Conservation (phyloP, 257 asterid genomes). For the Primulina eburnea region DNA sequence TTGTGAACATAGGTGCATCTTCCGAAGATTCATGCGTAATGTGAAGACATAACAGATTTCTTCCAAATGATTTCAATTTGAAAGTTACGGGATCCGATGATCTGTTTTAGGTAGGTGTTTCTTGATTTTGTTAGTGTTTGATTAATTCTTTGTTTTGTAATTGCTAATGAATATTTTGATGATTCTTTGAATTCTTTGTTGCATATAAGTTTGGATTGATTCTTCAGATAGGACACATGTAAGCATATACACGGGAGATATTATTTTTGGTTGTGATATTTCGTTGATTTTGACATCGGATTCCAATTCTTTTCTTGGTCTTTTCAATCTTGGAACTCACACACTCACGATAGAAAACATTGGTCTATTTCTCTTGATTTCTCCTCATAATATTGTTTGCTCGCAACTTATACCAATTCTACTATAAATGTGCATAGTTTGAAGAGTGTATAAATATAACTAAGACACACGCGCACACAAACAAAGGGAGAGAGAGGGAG, state of each 20-base stretch:
- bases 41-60: constrained; percentile 32
- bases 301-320: constrained; percentile 48
- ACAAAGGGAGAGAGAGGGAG: constrained; percentile 18
- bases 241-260: constrained; percentile 21
- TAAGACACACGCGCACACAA: constrained; percentile 27
- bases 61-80: constrained; percentile 40
- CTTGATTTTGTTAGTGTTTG: constrained; percentile 16
- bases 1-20: constrained; percentile 39
- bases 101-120: constrained; percentile 55
- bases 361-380: constrained; percentile 66
- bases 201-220: constrained; percentile 47
- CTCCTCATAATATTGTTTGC: constrained; percentile 33
- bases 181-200: constrained; percentile 60
- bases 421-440: constrained; percentile 29
- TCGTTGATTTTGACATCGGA: constrained; percentile 78
- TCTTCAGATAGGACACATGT: constrained; percentile 62
- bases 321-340: constrained; percentile 46
- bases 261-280: constrained; percentile 18
- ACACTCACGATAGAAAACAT: constrained; percentile 53
- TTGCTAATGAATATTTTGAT: constrained; percentile 37
- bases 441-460: constrained; percentile 19
- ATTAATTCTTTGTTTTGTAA: constrained; percentile 50
- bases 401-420: constrained; percentile 19
- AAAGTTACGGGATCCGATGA: constrained; percentile 88
- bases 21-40: constrained; percentile 29